Percentiles rank a stretch among this genome's conserved stretches.
These are phyloP conservation scores for Colletotrichum musae DNA, from an alignment of 2,329 filamentous ascomycete genomes.

Conservation along the genomic window DNA sequence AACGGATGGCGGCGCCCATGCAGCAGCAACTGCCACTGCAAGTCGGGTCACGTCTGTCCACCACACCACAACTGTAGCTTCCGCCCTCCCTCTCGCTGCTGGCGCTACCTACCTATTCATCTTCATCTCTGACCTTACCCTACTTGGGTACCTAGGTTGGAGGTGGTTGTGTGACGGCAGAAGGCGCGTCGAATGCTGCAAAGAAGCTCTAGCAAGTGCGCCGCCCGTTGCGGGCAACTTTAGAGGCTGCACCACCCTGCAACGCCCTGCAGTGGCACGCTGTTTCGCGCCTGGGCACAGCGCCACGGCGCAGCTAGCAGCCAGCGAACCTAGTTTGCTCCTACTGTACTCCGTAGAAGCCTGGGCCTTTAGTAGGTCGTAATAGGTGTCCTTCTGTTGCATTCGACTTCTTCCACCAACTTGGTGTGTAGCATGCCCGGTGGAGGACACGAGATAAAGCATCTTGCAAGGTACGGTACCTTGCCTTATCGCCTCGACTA, in stretches of 20 bases:
- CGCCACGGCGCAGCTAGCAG: constrained; percentile 25
- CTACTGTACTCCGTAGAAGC: background rate
- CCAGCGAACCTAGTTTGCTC: constrained; percentile 9
- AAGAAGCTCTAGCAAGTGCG: constrained; percentile 32
- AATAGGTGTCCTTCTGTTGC: constrained; percentile 25
- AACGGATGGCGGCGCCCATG: too few relatives aligned
- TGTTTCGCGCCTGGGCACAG: constrained; percentile 15
- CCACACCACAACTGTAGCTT: too few relatives aligned
- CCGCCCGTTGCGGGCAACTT: constrained; percentile 23
- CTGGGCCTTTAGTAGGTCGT: background rate
- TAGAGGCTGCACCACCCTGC: constrained; percentile 29
- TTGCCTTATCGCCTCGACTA: constrained; percentile 20
- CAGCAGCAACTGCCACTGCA: constrained; percentile 11
- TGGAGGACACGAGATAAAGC: constrained; percentile 23
- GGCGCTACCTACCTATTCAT: too few relatives aligned
- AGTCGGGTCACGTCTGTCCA: constrained; percentile 18
- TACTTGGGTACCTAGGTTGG: background rate
- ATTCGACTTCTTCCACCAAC: constrained; percentile 27
- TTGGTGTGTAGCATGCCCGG: constrained; percentile 19
- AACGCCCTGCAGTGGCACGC: constrained; percentile 31
- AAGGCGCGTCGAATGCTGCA: constrained; percentile 41
- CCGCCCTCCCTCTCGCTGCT: too few relatives aligned
- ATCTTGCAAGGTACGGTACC: constrained; percentile 13
- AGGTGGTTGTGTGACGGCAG: constrained; percentile 25
- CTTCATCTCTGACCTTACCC: too few relatives aligned